These are phyloP conservation scores for Aspergillus sp. DNA, from an alignment of 2,329 filamentous ascomycete genomes.

Conservation along the genomic window DNA sequence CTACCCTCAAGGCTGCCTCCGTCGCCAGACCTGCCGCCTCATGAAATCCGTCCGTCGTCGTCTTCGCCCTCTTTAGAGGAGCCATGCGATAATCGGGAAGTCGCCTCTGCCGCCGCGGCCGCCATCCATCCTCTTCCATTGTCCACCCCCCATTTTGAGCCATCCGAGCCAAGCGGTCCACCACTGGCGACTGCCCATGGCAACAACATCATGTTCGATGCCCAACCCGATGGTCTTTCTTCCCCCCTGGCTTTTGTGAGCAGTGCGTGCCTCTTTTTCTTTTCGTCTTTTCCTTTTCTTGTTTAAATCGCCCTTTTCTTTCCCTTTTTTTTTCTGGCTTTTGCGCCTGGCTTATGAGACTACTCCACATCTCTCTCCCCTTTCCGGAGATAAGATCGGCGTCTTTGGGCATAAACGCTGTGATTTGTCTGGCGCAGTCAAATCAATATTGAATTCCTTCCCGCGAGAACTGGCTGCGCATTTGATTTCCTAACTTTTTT, in stretches of 20 bases:
- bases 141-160: slow-evolving; percentile 23
- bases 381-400: slow-evolving; percentile 1
- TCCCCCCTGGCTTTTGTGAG: slow-evolving; percentile 35
- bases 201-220: slow-evolving; percentile 46
- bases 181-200: slow-evolving; percentile 28
- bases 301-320: slow-evolving; percentile 10
- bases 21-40: slow-evolving; percentile 7
- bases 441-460: neutral
- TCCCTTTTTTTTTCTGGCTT: slow-evolving; percentile 8
- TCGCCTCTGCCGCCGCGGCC: slow-evolving; percentile 32
- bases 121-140: slow-evolving; percentile 36
- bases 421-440: neutral
- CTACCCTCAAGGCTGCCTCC: slow-evolving; percentile 2
- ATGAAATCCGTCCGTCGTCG: slow-evolving; percentile 22
- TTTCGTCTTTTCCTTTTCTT: neutral
- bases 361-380: neutral
- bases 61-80: slow-evolving; percentile 23
- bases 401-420: neutral
- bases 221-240: slow-evolving; percentile 37
- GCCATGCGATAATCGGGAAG: slow-evolving; percentile 42
- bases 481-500: slow-evolving; percentile 4
- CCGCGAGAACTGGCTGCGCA: neutral
- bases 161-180: slow-evolving; percentile 25
- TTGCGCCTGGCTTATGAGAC: neutral
- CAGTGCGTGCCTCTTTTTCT: slow-evolving; percentile 31